phyloP scores from a whole-genome alignment of 2,329 filamentous ascomycete species.

The Curvularia eragrostidis region DNA sequence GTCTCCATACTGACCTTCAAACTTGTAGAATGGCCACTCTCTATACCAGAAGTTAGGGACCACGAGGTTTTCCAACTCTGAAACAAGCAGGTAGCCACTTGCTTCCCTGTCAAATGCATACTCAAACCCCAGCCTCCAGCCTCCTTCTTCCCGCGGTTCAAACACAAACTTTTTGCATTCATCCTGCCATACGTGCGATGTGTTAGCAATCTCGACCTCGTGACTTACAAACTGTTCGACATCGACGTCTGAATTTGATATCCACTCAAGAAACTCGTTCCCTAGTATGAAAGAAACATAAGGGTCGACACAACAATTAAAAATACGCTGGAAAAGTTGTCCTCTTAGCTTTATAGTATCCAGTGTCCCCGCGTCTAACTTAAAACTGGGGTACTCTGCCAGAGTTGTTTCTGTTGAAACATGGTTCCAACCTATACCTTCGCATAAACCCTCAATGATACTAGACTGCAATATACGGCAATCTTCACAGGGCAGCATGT shows the following conservation, averaged over 20 bases:
- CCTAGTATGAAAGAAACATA: conserved; percentile 2
- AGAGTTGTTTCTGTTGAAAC: too few relatives aligned
- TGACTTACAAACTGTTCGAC: conserved; percentile 4
- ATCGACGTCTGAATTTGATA: conserved; percentile 1
- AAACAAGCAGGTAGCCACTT: conserved; percentile 11
- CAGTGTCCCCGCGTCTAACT: not conserved
- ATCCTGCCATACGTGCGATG: not conserved
- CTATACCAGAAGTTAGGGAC: not conserved
- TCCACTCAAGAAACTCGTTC: not conserved
- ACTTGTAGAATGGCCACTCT: not conserved
- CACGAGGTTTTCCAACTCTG: conserved; percentile 7
- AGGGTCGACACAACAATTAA: not conserved
- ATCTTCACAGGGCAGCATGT: not conserved
- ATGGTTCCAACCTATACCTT: not conserved
- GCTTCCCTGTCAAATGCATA: conserved; percentile 3
- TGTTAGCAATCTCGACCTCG: not conserved
- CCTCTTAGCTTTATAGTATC: not conserved
- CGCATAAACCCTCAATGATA: not conserved
- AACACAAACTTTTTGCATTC: conserved; percentile 2
- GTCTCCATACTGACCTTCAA: not conserved
- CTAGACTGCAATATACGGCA: not conserved
- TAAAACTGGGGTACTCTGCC: not conserved
- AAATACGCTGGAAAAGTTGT: not conserved
- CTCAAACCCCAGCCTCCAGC: conserved; percentile 12
- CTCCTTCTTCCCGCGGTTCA: not conserved